Evolutionary conservation across 257 asterid genomes (phyloP).

Genomic region (Lithospermum erythrorhizon): DNA sequence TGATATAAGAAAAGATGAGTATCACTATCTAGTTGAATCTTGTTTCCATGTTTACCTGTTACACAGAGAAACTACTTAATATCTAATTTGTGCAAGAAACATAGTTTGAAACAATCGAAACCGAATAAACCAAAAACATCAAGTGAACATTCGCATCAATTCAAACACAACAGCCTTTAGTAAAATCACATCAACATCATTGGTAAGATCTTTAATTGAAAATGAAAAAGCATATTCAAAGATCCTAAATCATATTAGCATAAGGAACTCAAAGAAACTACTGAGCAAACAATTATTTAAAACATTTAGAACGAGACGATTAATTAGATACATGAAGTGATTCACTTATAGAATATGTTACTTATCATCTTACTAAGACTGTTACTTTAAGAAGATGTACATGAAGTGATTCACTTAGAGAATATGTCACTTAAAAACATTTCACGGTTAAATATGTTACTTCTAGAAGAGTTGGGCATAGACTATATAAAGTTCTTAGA

Average conservation of each 20-base stretch:
- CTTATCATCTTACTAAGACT: no score
- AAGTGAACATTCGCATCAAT: not conserved
- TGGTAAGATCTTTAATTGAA: not conserved
- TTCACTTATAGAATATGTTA: no score
- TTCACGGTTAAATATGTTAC: no score
- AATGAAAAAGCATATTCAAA: not conserved
- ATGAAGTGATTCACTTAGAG: no score
- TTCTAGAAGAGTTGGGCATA: no score
- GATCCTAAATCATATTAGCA: not conserved
- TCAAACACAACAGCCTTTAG: not conserved
- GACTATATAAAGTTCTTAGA: no score
- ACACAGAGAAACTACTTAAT: conserved; percentile 12
- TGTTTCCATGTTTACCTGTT: conserved; percentile 87
- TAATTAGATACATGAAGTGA: no score
- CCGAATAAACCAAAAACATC: not conserved
- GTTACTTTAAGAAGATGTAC: no score
- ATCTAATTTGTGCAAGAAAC: not conserved
- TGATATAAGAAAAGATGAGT: conserved; percentile 69
- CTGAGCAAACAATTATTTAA: not conserved
- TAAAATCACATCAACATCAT: not conserved
- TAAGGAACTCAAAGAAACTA: not conserved
- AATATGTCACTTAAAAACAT: no score
- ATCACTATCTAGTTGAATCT: conserved; percentile 54
- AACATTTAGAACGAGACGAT: not conserved
- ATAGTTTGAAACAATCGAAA: not conserved